A percentile compares a stretch with the other conserved stretches of the same genome.
Evolutionary conservation across 306 rosid species (phyloP).

Genomic region (Astragalus membranaceus): DNA sequence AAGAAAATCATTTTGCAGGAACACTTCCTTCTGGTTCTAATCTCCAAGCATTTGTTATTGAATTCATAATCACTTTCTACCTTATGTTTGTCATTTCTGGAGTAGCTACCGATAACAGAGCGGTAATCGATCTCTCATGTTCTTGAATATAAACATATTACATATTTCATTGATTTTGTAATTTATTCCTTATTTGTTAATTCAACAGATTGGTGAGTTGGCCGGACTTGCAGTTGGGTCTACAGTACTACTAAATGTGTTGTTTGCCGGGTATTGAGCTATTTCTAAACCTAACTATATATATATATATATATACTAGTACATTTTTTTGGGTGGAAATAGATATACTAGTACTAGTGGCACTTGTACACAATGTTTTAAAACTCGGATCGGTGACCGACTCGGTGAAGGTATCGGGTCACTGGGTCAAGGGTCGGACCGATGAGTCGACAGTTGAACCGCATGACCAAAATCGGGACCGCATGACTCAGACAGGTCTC

Average conservation of each 20-base stretch:
- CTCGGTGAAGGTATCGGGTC: too few species aligned
- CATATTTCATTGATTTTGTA: neutral
- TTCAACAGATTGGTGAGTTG: slow-evolving; percentile 64
- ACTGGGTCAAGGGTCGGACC: too few species aligned
- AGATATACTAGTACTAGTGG: too few species aligned
- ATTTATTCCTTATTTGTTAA: neutral
- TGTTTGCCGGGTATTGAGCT: slow-evolving; percentile 61
- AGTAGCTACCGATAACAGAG: slow-evolving; percentile 71
- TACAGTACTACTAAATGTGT: slow-evolving; percentile 64
- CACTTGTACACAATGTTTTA: too few species aligned
- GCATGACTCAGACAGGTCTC: too few species aligned
- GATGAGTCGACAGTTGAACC: too few species aligned
- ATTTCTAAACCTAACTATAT: neutral
- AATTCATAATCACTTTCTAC: slow-evolving; percentile 77
- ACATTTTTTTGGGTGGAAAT: too few species aligned
- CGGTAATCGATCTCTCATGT: slow-evolving; percentile 28
- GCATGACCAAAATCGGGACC: too few species aligned
- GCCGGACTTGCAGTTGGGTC: slow-evolving; percentile 78
- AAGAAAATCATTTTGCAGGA: slow-evolving; percentile 42
- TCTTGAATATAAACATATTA: neutral
- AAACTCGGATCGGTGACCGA: too few species aligned
- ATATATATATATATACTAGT: too few species aligned
- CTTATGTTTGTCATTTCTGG: slow-evolving; percentile 81
- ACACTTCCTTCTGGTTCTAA: slow-evolving; percentile 48
- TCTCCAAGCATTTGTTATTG: slow-evolving; percentile 57